Evolutionary conservation across 2,329 filamentous ascomycete species (phyloP), one percentile per base, ranked within the genome.

Genomic region (Aspergillus sp.): DNA sequence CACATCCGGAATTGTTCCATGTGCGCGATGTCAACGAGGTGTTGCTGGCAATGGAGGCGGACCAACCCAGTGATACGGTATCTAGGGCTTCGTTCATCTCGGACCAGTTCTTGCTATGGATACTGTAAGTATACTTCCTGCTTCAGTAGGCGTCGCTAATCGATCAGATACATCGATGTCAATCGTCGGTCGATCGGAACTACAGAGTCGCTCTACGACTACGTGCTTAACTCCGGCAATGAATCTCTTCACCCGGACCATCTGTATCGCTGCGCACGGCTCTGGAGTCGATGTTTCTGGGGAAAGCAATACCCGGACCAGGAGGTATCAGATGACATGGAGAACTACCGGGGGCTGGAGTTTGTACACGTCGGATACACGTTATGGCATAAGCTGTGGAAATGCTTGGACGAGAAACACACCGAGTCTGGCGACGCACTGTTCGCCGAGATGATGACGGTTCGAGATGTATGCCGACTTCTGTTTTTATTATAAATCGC

Each of bases 241-340:
- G 68, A 67, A 8, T 70, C 72, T 12, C 53, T 75, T 2, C 68
- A 73, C 48, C 75, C 72, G 7, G 74, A 75, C 57, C 70, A 67
- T 58, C 67, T 75, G 5, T 68, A 74, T 58, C 72, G 68, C 50
- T 72, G 71, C 52, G 73, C 73, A 13, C 72, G 73, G 25, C 65
- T 76, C 23, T 75, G 73, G 73, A 71, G 70, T 1, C 68, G 73
- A 36, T 75, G 73, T 54, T 72, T 75, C 47, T 77, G 72, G 72
- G 74, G 73, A 2, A 65, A 72, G 15, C 70, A 72, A 28, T 77
- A 77, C 53, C 75, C 75, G 0, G 71, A 74, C n/a, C 66, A 70
- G 17, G 69, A 77, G 58, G 69, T 76, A 2, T 61, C 75, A n/a
- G 75, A 77, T 54, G 74, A 76, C 36, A 74, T 76, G 23, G 74